A percentile compares a stretch with the other conserved stretches of the same genome.
phyloP scores from a whole-genome alignment of 768 basidiomycete species.

The Mycena vitilis region DNA sequence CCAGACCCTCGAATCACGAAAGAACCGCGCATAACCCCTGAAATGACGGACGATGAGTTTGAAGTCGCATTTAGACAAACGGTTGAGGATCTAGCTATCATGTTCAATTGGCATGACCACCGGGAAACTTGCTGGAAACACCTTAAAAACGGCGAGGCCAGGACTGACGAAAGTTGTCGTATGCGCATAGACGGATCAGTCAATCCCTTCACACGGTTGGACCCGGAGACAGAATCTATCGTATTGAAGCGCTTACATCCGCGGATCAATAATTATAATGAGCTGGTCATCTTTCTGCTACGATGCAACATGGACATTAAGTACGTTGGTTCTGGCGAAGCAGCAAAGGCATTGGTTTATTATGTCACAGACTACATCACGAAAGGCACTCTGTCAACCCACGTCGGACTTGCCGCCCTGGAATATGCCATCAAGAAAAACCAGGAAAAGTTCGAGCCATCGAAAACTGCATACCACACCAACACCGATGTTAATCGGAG shows the following conservation, averaged over 20 bases:
- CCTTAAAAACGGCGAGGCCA: conserved; percentile 5
- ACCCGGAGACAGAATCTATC: conserved; percentile 28
- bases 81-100: too few relatives aligned
- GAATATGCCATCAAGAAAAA: conserved; percentile 24
- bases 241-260: conserved; percentile 23
- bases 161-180: conserved; percentile 1
- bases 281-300: conserved; percentile 34
- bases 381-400: conserved; percentile 37
- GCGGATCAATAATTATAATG: conserved; percentile 34
- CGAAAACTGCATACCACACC: background rate
- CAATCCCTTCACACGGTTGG: conserved; percentile 12
- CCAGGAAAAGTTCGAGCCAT: background rate
- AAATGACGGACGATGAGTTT: too few relatives aligned
- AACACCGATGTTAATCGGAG: background rate
- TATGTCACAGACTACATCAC: conserved; percentile 53
- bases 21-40: too few relatives aligned
- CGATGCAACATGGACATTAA: conserved; percentile 39
- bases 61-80: too few relatives aligned
- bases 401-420: conserved; percentile 34
- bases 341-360: conserved; percentile 45
- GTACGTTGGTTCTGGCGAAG: conserved; percentile 37
- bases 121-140: conserved; percentile 31
- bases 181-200: conserved; percentile 12
- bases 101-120: too few relatives aligned
- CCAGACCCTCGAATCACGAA: too few relatives aligned